These are phyloP conservation scores for Quercus lobata DNA, from an alignment of 331 rosid species.

Conservation along the genomic window DNA sequence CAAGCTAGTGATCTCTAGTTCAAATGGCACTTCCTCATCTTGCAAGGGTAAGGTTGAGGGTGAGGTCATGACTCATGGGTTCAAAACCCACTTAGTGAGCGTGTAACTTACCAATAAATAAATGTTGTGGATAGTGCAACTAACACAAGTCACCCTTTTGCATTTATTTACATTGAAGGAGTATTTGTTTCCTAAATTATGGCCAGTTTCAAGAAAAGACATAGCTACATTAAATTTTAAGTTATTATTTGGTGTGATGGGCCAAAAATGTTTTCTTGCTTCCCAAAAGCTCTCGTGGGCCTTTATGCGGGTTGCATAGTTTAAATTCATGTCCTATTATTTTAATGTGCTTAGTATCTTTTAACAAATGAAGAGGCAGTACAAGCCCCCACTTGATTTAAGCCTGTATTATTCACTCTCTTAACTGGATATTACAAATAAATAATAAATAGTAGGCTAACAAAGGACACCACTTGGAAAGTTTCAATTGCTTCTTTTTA, in stretches of 20 bases:
- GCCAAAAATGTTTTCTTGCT: neutral
- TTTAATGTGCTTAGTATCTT: neutral
- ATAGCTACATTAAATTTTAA: neutral
- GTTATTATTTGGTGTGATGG: neutral
- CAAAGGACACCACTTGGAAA: neutral
- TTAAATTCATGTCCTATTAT: neutral
- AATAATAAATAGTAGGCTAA: neutral
- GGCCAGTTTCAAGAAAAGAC: neutral
- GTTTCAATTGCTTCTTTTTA: neutral
- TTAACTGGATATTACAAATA: neutral
- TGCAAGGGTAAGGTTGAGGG: too few species aligned
- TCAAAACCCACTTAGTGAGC: too few species aligned
- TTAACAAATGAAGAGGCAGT: neutral
- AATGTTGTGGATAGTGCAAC: neutral
- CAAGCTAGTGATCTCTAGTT: too few species aligned
- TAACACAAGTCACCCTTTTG: neutral
- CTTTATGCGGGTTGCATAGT: neutral
- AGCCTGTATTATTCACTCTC: neutral
- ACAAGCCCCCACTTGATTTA: neutral
- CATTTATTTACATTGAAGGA: neutral
- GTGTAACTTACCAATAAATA: too few species aligned
- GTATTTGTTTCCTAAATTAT: neutral
- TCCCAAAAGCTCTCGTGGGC: neutral
- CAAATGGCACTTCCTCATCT: too few species aligned
- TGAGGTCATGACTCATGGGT: too few species aligned